phyloP scores from a whole-genome alignment of 2,329 filamentous ascomycete genomes.

The Paraphoma sp. region DNA sequence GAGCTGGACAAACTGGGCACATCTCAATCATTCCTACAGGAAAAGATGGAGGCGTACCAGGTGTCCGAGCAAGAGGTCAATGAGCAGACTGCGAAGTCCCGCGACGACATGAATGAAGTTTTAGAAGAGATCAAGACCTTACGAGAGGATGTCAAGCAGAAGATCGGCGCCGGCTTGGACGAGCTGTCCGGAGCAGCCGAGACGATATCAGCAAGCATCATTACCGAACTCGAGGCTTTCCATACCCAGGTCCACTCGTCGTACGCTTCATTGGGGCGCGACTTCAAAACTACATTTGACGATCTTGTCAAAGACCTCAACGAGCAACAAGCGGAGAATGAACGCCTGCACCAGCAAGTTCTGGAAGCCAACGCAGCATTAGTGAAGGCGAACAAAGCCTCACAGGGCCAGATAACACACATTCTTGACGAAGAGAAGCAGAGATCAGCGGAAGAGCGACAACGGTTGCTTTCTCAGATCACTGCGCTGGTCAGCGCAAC shows the following conservation, averaged over 20 bases:
- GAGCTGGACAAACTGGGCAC: conserved; percentile 75
- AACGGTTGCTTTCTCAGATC: conserved; percentile 77
- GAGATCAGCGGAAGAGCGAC: conserved; percentile 74
- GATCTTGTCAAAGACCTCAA: conserved; percentile 76
- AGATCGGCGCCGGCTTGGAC: conserved; percentile 83
- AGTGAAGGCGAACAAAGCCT: conserved; percentile 70
- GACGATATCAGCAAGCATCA: conserved; percentile 86
- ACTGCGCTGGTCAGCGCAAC: conserved; percentile 77
- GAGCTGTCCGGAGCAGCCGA: conserved; percentile 84
- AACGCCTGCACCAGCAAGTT: conserved; percentile 74
- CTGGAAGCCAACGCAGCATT: conserved; percentile 72
- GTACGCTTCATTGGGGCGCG: conserved; percentile 81
- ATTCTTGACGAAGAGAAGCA: conserved; percentile 78
- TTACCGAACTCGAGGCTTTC: conserved; percentile 84
- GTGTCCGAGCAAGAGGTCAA: conserved; percentile 72
- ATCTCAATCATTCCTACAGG: conserved; percentile 73
- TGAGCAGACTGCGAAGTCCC: conserved; percentile 71
- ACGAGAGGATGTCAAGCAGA: conserved; percentile 84
- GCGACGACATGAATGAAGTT: conserved; percentile 87
- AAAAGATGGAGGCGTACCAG: conserved; percentile 72
- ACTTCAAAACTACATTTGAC: conserved; percentile 87
- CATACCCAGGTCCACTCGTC: conserved; percentile 82
- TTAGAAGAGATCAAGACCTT: conserved; percentile 92
- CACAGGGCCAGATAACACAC: conserved; percentile 71
- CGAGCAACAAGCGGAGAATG: conserved; percentile 77